Evolutionary conservation across 2,329 filamentous ascomycete genomes (phyloP).

Genomic region (Thielaviopsis euricoi): DNA sequence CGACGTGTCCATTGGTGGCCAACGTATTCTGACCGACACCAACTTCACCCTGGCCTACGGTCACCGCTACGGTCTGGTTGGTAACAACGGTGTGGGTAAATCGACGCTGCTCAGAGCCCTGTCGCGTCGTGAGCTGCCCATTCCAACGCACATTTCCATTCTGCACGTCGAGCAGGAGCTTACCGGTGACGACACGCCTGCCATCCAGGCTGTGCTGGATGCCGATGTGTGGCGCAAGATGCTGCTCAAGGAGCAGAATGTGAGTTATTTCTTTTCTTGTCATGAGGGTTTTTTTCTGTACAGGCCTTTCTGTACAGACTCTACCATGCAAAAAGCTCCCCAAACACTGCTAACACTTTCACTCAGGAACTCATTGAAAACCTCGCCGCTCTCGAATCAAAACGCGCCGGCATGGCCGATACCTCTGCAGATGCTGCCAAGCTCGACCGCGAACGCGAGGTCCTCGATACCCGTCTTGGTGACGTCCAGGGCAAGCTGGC

Average conservation of each 20-base stretch:
- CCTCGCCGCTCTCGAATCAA: slow-evolving; percentile 58
- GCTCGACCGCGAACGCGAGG: slow-evolving; percentile 76
- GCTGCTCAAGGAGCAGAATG: slow-evolving; percentile 71
- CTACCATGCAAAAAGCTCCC: not conserved
- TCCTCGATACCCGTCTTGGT: slow-evolving; percentile 74
- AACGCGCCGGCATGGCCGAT: slow-evolving; percentile 69
- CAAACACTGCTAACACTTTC: not conserved
- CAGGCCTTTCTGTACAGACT: not conserved
- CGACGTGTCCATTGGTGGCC: slow-evolving; percentile 81
- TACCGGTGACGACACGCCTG: slow-evolving; percentile 84
- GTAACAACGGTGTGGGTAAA: slow-evolving; percentile 98
- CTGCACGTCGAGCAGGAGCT: slow-evolving; percentile 98
- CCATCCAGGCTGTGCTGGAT: slow-evolving; percentile 86
- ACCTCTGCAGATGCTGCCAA: slow-evolving; percentile 77
- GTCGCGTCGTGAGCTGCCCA: slow-evolving; percentile 80
- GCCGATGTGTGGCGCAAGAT: slow-evolving; percentile 98
- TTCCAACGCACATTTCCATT: slow-evolving; percentile 96
- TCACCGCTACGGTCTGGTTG: slow-evolving; percentile 87
- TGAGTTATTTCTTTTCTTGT: slow-evolving; percentile 24
- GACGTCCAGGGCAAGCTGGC: slow-evolving; percentile 84
- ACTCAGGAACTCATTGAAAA: slow-evolving; percentile 56
- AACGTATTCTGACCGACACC: slow-evolving; percentile 80
- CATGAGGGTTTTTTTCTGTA: not conserved
- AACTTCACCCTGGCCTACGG: slow-evolving; percentile 81
- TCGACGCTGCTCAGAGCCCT: slow-evolving; percentile 85